phyloP scores from a whole-genome alignment of 805 yeast species.

The Candida silvicultrix region DNA sequence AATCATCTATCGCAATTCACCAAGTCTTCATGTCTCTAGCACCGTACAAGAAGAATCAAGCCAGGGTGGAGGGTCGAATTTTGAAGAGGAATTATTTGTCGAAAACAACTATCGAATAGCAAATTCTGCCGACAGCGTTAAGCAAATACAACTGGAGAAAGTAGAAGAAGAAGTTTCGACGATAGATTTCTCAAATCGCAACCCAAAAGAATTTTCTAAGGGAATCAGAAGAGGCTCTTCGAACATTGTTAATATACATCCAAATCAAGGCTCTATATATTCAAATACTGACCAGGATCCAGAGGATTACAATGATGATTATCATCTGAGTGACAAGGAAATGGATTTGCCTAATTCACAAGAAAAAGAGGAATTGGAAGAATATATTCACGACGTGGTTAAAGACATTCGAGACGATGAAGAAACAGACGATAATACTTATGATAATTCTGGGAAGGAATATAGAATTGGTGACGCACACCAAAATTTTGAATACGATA shows the following conservation, averaged over 20 bases:
- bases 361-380: conserved; percentile 3
- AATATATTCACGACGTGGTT: no score
- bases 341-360: no score
- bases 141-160: no score
- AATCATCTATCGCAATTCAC: neutral
- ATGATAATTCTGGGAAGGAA: no score
- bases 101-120: no score
- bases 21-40: neutral
- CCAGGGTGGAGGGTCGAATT: neutral
- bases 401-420: conserved; percentile 4
- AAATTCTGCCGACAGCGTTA: no score
- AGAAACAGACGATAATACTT: conserved; percentile 26
- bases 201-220: no score
- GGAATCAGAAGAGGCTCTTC: neutral
- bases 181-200: no score
- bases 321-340: neutral
- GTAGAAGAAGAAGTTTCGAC: no score
- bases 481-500: no score
- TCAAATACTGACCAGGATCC: conserved; percentile 3
- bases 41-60: neutral
- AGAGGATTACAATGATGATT: conserved; percentile 6
- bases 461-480: no score
- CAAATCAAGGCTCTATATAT: neutral
- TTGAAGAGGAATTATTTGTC: no score
- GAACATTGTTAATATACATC: neutral